Conservation (phyloP, 768 basidiomycete genomes). For the Trametes gibbosa region DNA sequence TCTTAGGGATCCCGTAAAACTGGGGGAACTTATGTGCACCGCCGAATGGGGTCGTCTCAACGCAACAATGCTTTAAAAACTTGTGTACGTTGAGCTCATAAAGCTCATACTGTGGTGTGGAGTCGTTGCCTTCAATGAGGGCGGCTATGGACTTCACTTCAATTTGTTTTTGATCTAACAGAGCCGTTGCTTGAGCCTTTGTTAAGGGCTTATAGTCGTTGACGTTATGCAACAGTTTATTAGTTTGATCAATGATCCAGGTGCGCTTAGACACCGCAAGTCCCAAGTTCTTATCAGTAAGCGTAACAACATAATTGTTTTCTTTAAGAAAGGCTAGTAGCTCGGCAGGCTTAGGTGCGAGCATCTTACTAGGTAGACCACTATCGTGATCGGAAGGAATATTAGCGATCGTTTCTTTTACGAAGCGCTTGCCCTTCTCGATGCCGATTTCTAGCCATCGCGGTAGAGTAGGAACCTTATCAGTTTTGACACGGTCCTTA, state of each 20-base stretch:
- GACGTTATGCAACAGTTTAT: background rate
- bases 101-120: no score
- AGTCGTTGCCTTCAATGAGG: no score
- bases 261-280: background rate
- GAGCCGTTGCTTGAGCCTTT: background rate
- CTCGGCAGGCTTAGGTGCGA: no score
- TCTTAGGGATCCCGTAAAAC: constrained; percentile 35
- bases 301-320: background rate
- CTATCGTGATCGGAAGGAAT: no score
- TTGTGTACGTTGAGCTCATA: background rate
- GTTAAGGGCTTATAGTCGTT: background rate
- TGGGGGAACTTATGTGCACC: constrained; percentile 7
- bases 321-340: background rate
- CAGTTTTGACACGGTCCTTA: background rate
- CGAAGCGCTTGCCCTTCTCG: background rate
- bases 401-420: background rate
- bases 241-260: constrained; percentile 1
- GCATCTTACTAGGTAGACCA: no score
- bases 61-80: background rate
- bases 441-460: background rate
- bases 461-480: background rate
- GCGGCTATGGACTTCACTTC: background rate
- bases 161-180: background rate
- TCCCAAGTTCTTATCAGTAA: background rate
- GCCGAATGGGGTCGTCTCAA: background rate